Conservation (phyloP, 2,329 filamentous ascomycete genomes). For the Aspergillus brunneoviolaceus region DNA sequence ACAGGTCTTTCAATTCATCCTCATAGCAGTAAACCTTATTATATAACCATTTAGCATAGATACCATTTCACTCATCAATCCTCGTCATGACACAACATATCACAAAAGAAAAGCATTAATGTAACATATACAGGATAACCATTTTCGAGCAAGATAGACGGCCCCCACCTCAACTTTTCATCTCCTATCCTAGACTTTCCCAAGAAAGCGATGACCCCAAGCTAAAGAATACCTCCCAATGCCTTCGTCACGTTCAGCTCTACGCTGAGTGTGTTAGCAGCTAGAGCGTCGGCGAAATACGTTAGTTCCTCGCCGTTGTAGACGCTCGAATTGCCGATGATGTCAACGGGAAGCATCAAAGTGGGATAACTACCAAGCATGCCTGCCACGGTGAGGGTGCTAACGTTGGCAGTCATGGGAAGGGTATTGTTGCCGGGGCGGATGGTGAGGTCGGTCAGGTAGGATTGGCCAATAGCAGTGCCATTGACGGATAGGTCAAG, state of each 20-base stretch:
- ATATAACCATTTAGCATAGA: neutral
- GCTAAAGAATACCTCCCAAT: slow-evolving; percentile 1
- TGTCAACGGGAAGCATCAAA: slow-evolving; percentile 53
- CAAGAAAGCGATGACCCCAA: neutral
- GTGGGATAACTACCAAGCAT: slow-evolving; percentile 41
- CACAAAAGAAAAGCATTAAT: neutral
- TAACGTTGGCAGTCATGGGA: slow-evolving; percentile 50
- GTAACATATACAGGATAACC: neutral
- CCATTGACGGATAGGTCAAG: slow-evolving; percentile 52
- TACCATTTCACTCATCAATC: neutral
- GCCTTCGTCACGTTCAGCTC: slow-evolving; percentile 40
- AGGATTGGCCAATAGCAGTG: slow-evolving; percentile 50
- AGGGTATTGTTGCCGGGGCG: slow-evolving; percentile 55
- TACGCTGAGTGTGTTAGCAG: slow-evolving; percentile 46
- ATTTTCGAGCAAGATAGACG: neutral
- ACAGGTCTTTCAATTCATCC: neutral
- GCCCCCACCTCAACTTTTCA: neutral
- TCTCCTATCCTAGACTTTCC: neutral
- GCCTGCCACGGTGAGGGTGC: slow-evolving; percentile 42
- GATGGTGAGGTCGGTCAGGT: slow-evolving; percentile 53
- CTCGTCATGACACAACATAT: neutral
- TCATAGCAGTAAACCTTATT: neutral
- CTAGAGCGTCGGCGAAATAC: slow-evolving; percentile 56
- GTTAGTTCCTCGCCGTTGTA: slow-evolving; percentile 51
- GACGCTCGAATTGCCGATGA: slow-evolving; percentile 51